Base-by-base conservation (phyloP, 306 rosid genomes). In the Crotalaria pallida region DNA sequence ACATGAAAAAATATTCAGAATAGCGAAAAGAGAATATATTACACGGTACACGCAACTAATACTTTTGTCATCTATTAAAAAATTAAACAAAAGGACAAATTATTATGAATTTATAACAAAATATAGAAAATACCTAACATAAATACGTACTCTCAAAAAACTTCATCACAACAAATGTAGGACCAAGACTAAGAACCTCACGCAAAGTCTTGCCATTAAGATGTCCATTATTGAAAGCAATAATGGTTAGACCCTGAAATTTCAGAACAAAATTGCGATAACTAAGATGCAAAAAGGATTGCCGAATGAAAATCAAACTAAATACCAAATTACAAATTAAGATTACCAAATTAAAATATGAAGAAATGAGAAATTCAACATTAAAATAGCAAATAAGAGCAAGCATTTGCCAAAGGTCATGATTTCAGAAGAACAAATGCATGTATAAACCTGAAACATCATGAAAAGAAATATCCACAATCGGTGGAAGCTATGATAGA, bases 401-500 rank as follows among this genome's bases (percentile, higher is more conserved):
- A 57, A 55, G 65, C 34, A 27, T 26, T 67, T 57, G 69, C 18
- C 41, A 48, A 60, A 29, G 18, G 18, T 48, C 24, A 63, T 3
- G 45, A 53, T 9, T 15, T 15, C 1, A 4, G 29, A 16, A 24
- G 23, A 58, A 43, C 38, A 48, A 7, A 73, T 8, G 47, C 33
- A 64, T 24, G 68, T 13, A 60, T 67, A 74, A 68, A 93, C 98
- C 98, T 93, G 98, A 79, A 93, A 93, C 98, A 93, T 93, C 98
- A 93, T 88, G 72, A 77, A 84, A 69, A 93, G 96, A 81, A 93
- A 93, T 81, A 93, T 90, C 98, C 98, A 93, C 65, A 93, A 61
- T 22, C 97, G 89, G 55, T 93, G 97, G 79, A 93, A 93, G 75
- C 98, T 93, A 51, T 93, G 98, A 83, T 88, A 93, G 12, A 93